Evolutionary conservation across 805 yeast genomes (phyloP), one percentile per base, ranked within the genome.

Genomic region (Yamadazyma tumulicola): DNA sequence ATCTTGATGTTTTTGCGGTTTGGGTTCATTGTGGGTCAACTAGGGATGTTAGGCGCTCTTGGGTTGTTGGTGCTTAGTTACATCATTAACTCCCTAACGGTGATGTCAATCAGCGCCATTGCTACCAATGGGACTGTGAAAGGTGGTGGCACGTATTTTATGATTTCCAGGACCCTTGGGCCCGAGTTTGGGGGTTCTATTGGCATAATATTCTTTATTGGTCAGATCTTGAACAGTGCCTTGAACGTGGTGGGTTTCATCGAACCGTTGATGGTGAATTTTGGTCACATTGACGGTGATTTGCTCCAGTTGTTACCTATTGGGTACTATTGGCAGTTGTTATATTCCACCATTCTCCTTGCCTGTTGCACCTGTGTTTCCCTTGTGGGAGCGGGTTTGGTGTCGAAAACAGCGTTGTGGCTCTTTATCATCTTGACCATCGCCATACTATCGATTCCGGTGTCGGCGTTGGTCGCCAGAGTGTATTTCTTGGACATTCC

Each of bases 111-210:
- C 39, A 85, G 95, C 36, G 98, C 98, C 1, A 93, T 93, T 41
- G 87, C 97, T 2, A 93, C 99, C 2, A 93, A 93, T 54, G 99
- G 99, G 15, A 87, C 95, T 0, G 97, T 93, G 2, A 76, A 88
- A 47, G 97, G 97, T 10, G 99, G 99, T 11, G 99, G 99, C 31
- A 97, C 97, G 0, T 93, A 93, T 55, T 93, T 88, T 51, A 93
- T 93, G 97, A 87, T 93, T 40, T 84, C 95, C 21, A 72, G 99
- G 46, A 82, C 95, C 21, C 64, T 93, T 41, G 99, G 99, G 0
- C 96, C 97, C 3, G 99, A 93, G 55, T 93, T 93, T 60, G 99
- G 99, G 18, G 98, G 98, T 3, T 84, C 96, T 4, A 91, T 93
- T 44, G 99, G 99, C 1, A 70, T 93, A 19, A 91, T 93, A 16